Evolutionary conservation across 75 land plant genomes (phyloP).

Genomic region (Picea glauca): DNA sequence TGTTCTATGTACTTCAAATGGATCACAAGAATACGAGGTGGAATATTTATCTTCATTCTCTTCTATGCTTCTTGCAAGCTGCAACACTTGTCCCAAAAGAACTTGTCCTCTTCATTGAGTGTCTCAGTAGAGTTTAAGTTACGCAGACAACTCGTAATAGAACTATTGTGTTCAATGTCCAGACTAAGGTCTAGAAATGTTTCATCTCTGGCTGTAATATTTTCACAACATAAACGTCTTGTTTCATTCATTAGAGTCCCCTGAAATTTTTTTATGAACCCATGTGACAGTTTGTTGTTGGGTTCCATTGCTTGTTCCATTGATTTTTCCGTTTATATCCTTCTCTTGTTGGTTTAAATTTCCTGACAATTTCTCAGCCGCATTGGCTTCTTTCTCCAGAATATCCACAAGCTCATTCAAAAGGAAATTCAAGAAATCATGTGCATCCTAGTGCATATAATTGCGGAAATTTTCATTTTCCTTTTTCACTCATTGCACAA

Average conservation of each 20-base stretch:
- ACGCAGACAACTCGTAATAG: conserved; percentile 31
- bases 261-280: conserved; percentile 49
- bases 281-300: conserved; percentile 28
- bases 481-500: no score
- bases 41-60: conserved; percentile 43
- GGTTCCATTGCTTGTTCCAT: conserved; percentile 29
- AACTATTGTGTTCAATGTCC: conserved; percentile 35
- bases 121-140: conserved; percentile 50
- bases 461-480: conserved; percentile 41
- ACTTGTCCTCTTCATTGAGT: conserved; percentile 49
- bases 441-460: conserved; percentile 56
- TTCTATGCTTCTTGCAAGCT: conserved; percentile 50
- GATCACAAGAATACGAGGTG: conserved; percentile 37
- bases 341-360: conserved; percentile 11
- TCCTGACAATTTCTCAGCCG: conserved; percentile 9
- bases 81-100: conserved; percentile 56
- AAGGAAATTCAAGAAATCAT: conserved; percentile 36
- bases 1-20: conserved; percentile 49
- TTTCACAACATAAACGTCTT: conserved; percentile 40
- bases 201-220: conserved; percentile 41
- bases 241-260: conserved; percentile 37
- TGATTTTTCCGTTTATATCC: conserved; percentile 23
- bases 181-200: conserved; percentile 34
- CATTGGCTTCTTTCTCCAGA: conserved; percentile 35
- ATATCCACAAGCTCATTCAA: conserved; percentile 41